Evolutionary conservation across 2,329 filamentous ascomycete species (phyloP).

Genomic region (Alternaria arborescens): DNA sequence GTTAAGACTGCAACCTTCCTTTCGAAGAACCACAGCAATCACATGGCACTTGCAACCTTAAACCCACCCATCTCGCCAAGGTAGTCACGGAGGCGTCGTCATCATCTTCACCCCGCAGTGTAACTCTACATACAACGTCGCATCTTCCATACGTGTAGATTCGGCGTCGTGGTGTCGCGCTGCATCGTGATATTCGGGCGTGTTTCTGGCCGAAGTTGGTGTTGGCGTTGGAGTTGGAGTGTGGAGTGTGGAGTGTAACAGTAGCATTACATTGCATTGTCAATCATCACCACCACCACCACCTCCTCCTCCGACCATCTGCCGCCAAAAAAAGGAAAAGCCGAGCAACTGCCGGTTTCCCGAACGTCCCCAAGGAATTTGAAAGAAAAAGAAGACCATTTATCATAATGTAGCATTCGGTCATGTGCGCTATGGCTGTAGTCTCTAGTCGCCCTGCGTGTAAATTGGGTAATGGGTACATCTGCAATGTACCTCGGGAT

Average conservation of each 20-base stretch:
- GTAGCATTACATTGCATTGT: constrained; percentile 5
- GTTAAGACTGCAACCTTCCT: background rate
- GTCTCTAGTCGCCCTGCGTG: background rate
- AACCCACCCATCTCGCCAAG: background rate
- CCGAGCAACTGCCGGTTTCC: background rate
- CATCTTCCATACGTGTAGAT: background rate
- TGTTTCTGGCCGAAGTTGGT: background rate
- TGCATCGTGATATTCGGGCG: background rate
- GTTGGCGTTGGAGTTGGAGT: background rate
- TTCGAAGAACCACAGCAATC: background rate
- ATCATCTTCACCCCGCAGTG: background rate
- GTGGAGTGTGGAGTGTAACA: background rate
- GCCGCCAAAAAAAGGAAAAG: background rate
- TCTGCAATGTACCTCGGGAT: background rate
- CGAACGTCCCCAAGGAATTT: background rate
- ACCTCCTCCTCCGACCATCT: background rate
- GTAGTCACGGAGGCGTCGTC: background rate
- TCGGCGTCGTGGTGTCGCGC: background rate
- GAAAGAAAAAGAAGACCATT: background rate
- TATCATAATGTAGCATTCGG: background rate
- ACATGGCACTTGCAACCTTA: background rate
- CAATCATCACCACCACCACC: background rate
- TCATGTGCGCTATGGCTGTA: background rate
- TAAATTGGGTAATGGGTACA: background rate
- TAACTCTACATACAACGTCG: background rate